A percentile compares a stretch with the other conserved stretches of the same genome.
phyloP scores from a whole-genome alignment of 371 early-diverging fungal genomes.

The Fennellomyces sp. region DNA sequence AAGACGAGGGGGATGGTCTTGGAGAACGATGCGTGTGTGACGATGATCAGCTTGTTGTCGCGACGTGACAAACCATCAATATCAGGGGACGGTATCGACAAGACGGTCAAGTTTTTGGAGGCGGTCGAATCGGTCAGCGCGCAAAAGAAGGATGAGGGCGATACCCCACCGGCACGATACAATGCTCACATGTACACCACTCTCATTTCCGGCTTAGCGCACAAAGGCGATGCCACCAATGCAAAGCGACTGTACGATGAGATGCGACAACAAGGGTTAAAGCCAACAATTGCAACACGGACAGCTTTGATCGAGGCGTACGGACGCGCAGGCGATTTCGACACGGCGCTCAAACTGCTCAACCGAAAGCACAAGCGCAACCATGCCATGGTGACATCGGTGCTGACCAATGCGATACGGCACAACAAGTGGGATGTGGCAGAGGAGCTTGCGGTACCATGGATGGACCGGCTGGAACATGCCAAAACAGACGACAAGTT shows the following conservation, averaged over 20 bases:
- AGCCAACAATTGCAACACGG: constrained; percentile 34
- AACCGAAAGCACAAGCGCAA: constrained; percentile 14
- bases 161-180: constrained; percentile 13
- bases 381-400: constrained; percentile 29
- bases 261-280: constrained; percentile 31
- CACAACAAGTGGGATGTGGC: constrained; percentile 26
- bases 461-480: constrained; percentile 11
- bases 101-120: constrained; percentile 29
- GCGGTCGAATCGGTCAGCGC: constrained; percentile 21
- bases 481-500: constrained; percentile 25
- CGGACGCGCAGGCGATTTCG: constrained; percentile 38
- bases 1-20: constrained; percentile 14
- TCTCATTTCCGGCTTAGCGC: constrained; percentile 39
- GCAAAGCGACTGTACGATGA: constrained; percentile 38
- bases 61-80: neutral
- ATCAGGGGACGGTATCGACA: neutral
- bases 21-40: constrained; percentile 24
- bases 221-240: constrained; percentile 27
- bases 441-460: constrained; percentile 8
- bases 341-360: constrained; percentile 15
- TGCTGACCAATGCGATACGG: constrained; percentile 37
- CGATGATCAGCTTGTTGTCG: constrained; percentile 31
- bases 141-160: neutral
- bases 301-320: constrained; percentile 41
- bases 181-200: constrained; percentile 48